Conservation (phyloP, 108 stramenopile genomes). For the Cylindrotheca closterium region DNA sequence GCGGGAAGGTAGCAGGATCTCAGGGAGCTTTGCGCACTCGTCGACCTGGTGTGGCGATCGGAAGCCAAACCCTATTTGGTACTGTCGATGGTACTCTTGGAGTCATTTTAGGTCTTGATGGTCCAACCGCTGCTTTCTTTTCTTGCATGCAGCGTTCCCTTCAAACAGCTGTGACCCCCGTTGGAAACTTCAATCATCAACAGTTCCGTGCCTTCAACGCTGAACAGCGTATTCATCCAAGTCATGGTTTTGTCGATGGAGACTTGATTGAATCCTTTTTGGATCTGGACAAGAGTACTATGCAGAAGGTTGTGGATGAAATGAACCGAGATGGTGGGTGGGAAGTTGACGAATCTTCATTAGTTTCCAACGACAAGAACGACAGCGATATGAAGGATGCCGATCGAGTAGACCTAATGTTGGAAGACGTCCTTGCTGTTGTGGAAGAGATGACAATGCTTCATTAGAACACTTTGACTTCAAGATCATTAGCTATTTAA, state of each 20-base stretch:
- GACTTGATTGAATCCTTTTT: slow-evolving; percentile 94
- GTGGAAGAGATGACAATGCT: slow-evolving; percentile 87
- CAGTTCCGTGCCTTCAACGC: slow-evolving; percentile 84
- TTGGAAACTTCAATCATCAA: slow-evolving; percentile 87
- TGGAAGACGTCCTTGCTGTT: slow-evolving; percentile 78
- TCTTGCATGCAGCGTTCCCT: slow-evolving; percentile 77
- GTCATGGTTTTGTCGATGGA: slow-evolving; percentile 93
- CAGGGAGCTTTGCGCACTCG: slow-evolving; percentile 26
- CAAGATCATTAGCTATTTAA: too few relatives aligned
- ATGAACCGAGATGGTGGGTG: slow-evolving; percentile 88
- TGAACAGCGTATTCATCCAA: slow-evolving; percentile 57
- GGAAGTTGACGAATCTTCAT: slow-evolving; percentile 49
- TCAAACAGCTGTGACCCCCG: slow-evolving; percentile 57
- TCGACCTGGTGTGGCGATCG: slow-evolving; percentile 57
- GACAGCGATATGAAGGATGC: slow-evolving; percentile 16
- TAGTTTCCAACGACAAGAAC: slow-evolving; percentile 26
- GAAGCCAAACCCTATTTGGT: slow-evolving; percentile 90
- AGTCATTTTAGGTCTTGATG: slow-evolving; percentile 82
- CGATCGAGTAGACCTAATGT: slow-evolving; percentile 30
- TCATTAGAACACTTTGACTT: too few relatives aligned
- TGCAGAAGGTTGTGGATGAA: slow-evolving; percentile 67
- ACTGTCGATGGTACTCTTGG: slow-evolving; percentile 95
- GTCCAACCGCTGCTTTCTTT: slow-evolving; percentile 85
- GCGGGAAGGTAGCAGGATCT: slow-evolving; percentile 6
- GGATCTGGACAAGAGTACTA: slow-evolving; percentile 81